Evolutionary conservation across 2,329 filamentous ascomycete species (phyloP), one percentile per base, ranked within the genome.

Genomic region (Hysterium pulicare): DNA sequence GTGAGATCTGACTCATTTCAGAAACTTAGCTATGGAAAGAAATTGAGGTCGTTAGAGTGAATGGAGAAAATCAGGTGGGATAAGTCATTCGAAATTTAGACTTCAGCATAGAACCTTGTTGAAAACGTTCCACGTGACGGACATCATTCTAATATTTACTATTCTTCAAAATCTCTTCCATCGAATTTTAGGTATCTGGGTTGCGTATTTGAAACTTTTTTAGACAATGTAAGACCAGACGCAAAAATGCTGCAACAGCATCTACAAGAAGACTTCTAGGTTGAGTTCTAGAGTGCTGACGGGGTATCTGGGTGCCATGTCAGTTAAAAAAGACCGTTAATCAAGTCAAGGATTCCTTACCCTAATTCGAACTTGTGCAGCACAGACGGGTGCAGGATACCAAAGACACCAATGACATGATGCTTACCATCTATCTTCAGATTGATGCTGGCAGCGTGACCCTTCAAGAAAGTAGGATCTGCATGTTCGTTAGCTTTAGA

Each of bases 281-380:
- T 97, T 95, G 65, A 98, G 79, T 75, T 98, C 93, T 54, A 98
- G 72, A 33, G 88, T 90, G 71, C 90, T 96, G 57, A 95, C 90
- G 32, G 93, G 91, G 75, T 90, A 91, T 74, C 82, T 86, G 19
- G 15, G 26, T n/a, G 24, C 33, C 10, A 42, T 24, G 42, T 48
- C 53, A 42, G 58, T 46, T 42, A 53, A 49, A 48, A 21, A 34
- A 1, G 33, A 5, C 15, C 9, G 7, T 17, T 17, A 7, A 19
- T 19, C 23, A n/a, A 26, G 15, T 7, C 44, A 10, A 30, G 15
- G 28, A 33, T 28, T 34, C 67, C 76, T 61, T 70, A 89, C 79
- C 81, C 88, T 62, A 96, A 76, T 58, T 95, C 90, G 69, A 93
- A 96, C 60, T 94, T 93, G 66, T 95, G 89, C 59, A 97, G 74